Conservation (phyloP, 495 filamentous ascomycete genomes). For the Amorphotheca resinae region DNA sequence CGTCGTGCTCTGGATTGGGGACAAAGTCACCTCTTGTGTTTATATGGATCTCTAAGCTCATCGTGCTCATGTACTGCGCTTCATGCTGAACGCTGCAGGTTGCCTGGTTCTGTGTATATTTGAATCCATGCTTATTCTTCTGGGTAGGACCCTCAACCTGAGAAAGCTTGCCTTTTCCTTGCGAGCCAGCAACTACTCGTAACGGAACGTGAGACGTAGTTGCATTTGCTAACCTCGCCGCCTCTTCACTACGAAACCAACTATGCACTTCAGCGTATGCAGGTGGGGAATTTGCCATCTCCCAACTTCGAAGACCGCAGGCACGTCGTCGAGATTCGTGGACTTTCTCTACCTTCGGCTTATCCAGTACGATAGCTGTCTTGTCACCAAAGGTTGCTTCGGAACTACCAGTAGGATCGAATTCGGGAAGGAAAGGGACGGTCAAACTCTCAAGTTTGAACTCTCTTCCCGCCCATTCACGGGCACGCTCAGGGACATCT, state of each 20-base stretch:
- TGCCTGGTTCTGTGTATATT: slow-evolving; percentile 68
- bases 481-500: slow-evolving; percentile 66
- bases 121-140: slow-evolving; percentile 70
- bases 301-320: slow-evolving; percentile 52
- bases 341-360: slow-evolving; percentile 33
- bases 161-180: slow-evolving; percentile 40
- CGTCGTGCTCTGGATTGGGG: slow-evolving; percentile 82
- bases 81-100: slow-evolving; percentile 72
- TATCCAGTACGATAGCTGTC: slow-evolving; percentile 30
- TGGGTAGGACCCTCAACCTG: slow-evolving; percentile 89
- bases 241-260: slow-evolving; percentile 43
- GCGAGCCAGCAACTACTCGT: neutral
- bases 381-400: slow-evolving; percentile 44
- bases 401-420: slow-evolving; percentile 53
- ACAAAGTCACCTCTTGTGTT: slow-evolving; percentile 71
- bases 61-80: slow-evolving; percentile 87
- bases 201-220: neutral
- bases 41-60: slow-evolving; percentile 93
- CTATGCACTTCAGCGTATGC: slow-evolving; percentile 52
- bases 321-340: slow-evolving; percentile 36
- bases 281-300: slow-evolving; percentile 53
- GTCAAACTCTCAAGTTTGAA: slow-evolving; percentile 68
- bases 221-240: neutral
- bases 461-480: slow-evolving; percentile 82
- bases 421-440: slow-evolving; percentile 64